Conservation (phyloP, 768 basidiomycete genomes). For the Fomitopsis serialis region DNA sequence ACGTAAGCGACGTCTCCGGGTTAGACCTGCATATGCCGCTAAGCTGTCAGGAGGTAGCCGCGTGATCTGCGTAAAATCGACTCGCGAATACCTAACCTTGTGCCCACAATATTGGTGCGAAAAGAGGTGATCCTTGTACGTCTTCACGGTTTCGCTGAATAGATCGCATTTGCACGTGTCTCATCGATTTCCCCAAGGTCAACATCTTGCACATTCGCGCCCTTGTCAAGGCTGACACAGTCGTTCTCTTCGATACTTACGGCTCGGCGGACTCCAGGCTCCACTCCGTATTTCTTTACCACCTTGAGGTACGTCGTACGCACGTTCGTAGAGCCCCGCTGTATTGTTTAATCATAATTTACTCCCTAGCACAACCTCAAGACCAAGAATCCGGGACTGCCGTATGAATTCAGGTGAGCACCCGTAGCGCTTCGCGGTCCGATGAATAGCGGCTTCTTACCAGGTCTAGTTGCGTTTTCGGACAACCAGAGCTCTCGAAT, state of each 20-base stretch:
- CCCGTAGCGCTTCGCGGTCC: background rate
- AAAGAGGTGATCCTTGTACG: slow-evolving; percentile 82
- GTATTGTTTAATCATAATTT: background rate
- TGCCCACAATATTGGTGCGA: slow-evolving; percentile 89
- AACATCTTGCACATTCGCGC: slow-evolving; percentile 95
- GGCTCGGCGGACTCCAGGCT: slow-evolving; percentile 83
- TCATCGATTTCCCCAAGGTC: slow-evolving; percentile 42
- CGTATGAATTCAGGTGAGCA: slow-evolving; percentile 83
- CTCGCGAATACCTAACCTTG: slow-evolving; percentile 87
- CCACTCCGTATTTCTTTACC: slow-evolving; percentile 84
- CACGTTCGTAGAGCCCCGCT: slow-evolving; percentile 6
- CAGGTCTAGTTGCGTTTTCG: slow-evolving; percentile 12
- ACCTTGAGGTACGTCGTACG: slow-evolving; percentile 57
- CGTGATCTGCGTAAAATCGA: slow-evolving; percentile 97
- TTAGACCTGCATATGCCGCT: slow-evolving; percentile 2
- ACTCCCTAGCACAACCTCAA: slow-evolving; percentile 73
- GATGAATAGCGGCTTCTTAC: slow-evolving; percentile 9
- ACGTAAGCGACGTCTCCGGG: slow-evolving; percentile 50
- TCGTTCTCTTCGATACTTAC: slow-evolving; percentile 88
- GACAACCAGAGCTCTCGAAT: slow-evolving; percentile 78
- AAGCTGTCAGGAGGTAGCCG: slow-evolving; percentile 45
- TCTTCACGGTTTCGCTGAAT: slow-evolving; percentile 12
- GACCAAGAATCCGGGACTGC: slow-evolving; percentile 57
- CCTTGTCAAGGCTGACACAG: slow-evolving; percentile 87
- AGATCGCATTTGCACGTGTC: background rate